phyloP scores from a whole-genome alignment of 2,329 filamentous ascomycete genomes.

The Penicillium glabrum region DNA sequence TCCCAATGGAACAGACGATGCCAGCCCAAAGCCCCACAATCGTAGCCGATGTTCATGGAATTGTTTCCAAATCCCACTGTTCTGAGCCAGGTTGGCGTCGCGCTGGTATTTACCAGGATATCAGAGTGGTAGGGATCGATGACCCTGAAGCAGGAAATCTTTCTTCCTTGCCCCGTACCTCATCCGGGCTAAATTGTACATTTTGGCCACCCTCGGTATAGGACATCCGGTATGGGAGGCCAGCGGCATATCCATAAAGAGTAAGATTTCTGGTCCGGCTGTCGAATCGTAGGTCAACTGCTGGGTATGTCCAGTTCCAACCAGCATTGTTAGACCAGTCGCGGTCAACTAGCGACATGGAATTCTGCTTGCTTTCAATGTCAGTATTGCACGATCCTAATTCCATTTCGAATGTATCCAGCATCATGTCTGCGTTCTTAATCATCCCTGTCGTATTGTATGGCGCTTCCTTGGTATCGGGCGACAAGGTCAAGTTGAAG shows the following conservation, averaged over 20 bases:
- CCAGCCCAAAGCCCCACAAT: background rate
- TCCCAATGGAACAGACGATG: background rate
- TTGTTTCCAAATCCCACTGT: conserved; percentile 19
- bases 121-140: conserved; percentile 19
- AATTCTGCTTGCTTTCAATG: background rate
- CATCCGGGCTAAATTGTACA: background rate
- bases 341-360: background rate
- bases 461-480: background rate
- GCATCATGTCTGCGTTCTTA: background rate
- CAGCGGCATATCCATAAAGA: background rate
- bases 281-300: background rate
- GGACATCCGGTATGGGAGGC: background rate
- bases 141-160: conserved; percentile 8
- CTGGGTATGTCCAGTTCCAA: background rate
- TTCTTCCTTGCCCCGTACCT: background rate
- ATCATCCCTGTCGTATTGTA: background rate
- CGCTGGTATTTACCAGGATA: conserved; percentile 7
- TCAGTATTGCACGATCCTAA: background rate
- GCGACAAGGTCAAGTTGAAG: background rate
- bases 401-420: background rate
- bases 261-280: background rate
- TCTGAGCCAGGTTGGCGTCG: conserved; percentile 9
- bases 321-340: background rate
- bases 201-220: background rate
- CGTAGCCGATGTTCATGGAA: conserved; percentile 12